These are phyloP conservation scores for Phytophthora europaea DNA, from an alignment of 352 stramenopile genomes.

Conservation along the genomic window DNA sequence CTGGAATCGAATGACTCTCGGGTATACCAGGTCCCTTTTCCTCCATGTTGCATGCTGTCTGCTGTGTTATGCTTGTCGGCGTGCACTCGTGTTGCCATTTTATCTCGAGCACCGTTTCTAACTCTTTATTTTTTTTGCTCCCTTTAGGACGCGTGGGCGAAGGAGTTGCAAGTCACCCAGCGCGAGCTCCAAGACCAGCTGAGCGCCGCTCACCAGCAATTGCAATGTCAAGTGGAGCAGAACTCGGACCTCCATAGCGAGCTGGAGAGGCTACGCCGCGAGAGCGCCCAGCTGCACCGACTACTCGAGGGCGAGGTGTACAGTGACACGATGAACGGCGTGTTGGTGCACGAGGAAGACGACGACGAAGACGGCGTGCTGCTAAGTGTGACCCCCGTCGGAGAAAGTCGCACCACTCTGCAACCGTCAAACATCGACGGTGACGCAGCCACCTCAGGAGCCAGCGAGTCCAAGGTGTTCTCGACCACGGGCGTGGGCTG, in stretches of 20 bases:
- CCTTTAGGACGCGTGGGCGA: conserved; percentile 81
- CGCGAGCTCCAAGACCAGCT: conserved; percentile 81
- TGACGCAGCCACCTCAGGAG: conserved; percentile 1
- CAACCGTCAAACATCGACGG: conserved; percentile 8
- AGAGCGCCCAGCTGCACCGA: conserved; percentile 63
- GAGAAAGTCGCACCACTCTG: conserved; percentile 32
- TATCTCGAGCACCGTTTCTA: background rate
- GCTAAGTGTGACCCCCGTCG: conserved; percentile 70
- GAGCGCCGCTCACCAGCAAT: conserved; percentile 66
- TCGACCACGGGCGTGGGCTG: conserved; percentile 44
- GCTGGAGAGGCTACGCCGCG: conserved; percentile 71
- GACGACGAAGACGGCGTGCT: conserved; percentile 82
- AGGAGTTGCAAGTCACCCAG: conserved; percentile 84
- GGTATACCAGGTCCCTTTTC: conserved; percentile 73
- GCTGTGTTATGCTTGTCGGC: background rate
- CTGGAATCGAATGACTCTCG: conserved; percentile 84
- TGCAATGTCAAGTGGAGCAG: conserved; percentile 76
- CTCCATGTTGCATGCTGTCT: conserved; percentile 2
- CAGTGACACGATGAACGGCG: conserved; percentile 62
- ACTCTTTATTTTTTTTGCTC: background rate
- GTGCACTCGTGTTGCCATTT: conserved; percentile 9
- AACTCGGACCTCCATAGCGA: conserved; percentile 82
- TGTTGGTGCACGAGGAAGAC: conserved; percentile 83
- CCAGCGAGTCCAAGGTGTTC: conserved; percentile 31
- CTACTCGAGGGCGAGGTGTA: conserved; percentile 84